Evolutionary conservation across 768 basidiomycete genomes (phyloP), one percentile per base, ranked within the genome.

Genomic region (Mrakia frigida): DNA sequence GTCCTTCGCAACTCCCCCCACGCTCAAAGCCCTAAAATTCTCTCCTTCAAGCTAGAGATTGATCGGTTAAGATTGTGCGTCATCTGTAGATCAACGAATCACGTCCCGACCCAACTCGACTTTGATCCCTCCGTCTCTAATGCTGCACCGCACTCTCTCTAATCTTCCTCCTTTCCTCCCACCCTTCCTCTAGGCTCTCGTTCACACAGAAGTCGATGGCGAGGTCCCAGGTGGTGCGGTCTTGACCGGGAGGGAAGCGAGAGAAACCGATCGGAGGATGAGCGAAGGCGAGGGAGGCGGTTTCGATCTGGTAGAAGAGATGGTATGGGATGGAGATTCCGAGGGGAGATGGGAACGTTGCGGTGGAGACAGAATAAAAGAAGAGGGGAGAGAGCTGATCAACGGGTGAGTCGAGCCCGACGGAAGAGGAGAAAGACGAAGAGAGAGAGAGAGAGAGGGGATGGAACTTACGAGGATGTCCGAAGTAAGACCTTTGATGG

Each of bases 401-500:
- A n/a, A n/a, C n/a, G n/a, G n/a, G n/a, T n/a, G n/a, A n/a, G n/a
- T n/a, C n/a, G n/a, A n/a, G n/a, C n/a, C n/a, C 28, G 9, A 16
- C 41, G 56, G 33, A 23, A 1, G 33, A 41, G 13, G 31, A 16
- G 3, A 35, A 18, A 13, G 39, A 53, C 41, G 46, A 35, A 33
- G 33, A 37, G 59, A 39, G 31, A 31, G 16, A 0, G 31, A 9
- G 6, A 18, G 50, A 14, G 28, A 33, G 33, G 53, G 25, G n/a
- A 7, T 13, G 35, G 43, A 5, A 73, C 76, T 21, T 14, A 77
- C 76, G 21, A 78, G 72, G 56, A 78, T 78, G 50, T 78, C 77
- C 7, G 73, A 74, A 0, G 71, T 70, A 31, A 78, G 77, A 33
- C 73, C 77, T 50, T 78, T 78, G 73, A 78, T 52, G 23, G 77